A percentile compares a stretch with the other conserved stretches of the same genome.
phyloP scores from a whole-genome alignment of 2,329 filamentous ascomycete species.

The Apiospora phragmitis region DNA sequence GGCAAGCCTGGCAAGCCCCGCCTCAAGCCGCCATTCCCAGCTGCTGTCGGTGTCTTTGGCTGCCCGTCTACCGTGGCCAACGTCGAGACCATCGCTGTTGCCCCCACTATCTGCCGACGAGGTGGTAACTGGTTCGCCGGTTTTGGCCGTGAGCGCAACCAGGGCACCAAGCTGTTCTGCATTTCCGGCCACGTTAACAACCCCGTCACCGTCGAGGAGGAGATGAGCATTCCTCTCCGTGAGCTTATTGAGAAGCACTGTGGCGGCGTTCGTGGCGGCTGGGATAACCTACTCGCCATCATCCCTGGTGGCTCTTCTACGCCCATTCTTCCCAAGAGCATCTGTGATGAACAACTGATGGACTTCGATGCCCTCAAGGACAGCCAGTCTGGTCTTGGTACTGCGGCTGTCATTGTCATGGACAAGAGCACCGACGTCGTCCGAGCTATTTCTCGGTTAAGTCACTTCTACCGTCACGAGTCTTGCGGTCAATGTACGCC shows the following conservation, averaged over 20 bases:
- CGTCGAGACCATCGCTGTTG: constrained; percentile 94
- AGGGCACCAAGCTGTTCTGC: constrained; percentile 96
- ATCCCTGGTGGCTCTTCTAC: constrained; percentile 97
- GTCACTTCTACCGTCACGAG: constrained; percentile 98
- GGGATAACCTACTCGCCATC: constrained; percentile 94
- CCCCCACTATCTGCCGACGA: constrained; percentile 91
- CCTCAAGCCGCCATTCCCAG: constrained; percentile 97
- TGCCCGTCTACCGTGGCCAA: constrained; percentile 98
- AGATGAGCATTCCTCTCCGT: constrained; percentile 96
- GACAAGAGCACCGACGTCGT: constrained; percentile 97
- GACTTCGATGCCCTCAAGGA: constrained; percentile 99
- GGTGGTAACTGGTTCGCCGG: constrained; percentile 90
- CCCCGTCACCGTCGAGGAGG: constrained; percentile 95
- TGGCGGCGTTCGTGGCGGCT: constrained; percentile 91
- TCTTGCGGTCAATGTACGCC: constrained; percentile 98
- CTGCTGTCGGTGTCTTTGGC: constrained; percentile 94
- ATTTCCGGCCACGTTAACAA: constrained; percentile 99
- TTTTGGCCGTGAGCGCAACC: constrained; percentile 94
- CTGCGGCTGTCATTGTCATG: constrained; percentile 97
- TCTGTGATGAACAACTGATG: constrained; percentile 97
- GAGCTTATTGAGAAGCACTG: constrained; percentile 99
- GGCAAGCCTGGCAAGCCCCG: constrained; percentile 98
- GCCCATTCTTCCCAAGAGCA: constrained; percentile 83
- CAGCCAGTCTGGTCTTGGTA: constrained; percentile 94
- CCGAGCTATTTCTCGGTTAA: constrained; percentile 86